A percentile compares a stretch with the other conserved stretches of the same genome.
These are phyloP conservation scores for Moricandia moricandioides DNA, from an alignment of 345 rosid genomes.

Conservation along the genomic window DNA sequence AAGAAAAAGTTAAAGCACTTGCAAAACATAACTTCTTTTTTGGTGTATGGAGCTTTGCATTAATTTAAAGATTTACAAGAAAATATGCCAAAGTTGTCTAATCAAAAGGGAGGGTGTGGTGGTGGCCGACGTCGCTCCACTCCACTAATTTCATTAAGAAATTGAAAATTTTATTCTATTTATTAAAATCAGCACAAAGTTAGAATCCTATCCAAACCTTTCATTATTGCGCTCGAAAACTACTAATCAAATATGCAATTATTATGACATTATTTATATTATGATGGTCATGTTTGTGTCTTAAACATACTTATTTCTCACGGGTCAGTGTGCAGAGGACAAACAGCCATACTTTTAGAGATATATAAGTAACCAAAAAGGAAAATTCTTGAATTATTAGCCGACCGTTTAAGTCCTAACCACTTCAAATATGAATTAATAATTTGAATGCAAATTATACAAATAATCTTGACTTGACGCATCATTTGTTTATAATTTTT, in stretches of 20 bases:
- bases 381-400: background rate
- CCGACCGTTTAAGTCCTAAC: constrained; percentile 13
- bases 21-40: background rate
- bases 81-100: constrained; percentile 27
- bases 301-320: background rate
- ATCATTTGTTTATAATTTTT: background rate
- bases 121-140: constrained; percentile 30
- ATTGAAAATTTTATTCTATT: background rate
- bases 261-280: constrained; percentile 16
- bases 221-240: constrained; percentile 30
- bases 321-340: background rate
- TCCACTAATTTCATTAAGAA: constrained; percentile 34
- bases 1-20: constrained; percentile 4
- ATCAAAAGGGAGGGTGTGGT: constrained; percentile 24
- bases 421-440: background rate
- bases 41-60: background rate
- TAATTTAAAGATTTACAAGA: background rate
- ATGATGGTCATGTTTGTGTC: background rate
- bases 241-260: constrained; percentile 34
- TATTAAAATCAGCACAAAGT: constrained; percentile 3
- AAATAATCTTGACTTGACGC: background rate
- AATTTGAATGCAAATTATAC: background rate
- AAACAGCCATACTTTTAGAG: no score
- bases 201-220: constrained; percentile 28
- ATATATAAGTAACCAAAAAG: no score